Conservation (phyloP, 1,284 basidiomycete genomes). For the Apiotrichum mycotoxinovorans region DNA sequence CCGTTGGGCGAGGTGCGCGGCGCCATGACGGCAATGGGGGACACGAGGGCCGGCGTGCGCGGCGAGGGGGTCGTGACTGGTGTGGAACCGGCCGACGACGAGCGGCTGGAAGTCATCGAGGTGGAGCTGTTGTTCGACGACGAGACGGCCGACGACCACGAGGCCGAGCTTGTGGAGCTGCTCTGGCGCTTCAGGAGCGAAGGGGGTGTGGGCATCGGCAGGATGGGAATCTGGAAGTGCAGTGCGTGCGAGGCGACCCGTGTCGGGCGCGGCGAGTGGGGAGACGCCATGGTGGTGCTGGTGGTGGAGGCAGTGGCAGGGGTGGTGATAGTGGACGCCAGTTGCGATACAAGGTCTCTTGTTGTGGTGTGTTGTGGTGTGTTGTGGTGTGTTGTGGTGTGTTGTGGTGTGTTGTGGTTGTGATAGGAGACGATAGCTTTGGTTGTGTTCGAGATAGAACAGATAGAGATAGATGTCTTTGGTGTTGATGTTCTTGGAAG, state of each 20-base stretch:
- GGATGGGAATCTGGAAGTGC: constrained; percentile 33
- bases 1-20: neutral
- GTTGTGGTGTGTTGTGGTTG: no score
- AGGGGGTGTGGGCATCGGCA: constrained; percentile 32
- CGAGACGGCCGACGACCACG: neutral
- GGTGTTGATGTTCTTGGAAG: no score
- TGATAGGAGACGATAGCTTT: no score
- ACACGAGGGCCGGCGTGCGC: neutral
- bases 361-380: no score
- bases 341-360: no score
- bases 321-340: no score
- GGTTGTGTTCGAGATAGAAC: no score
- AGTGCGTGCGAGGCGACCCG: constrained; percentile 23
- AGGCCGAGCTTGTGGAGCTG: neutral
- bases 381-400: no score
- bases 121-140: constrained; percentile 1
- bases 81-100: neutral
- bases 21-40: neutral
- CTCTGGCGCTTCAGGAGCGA: constrained; percentile 29
- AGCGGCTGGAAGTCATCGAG: neutral
- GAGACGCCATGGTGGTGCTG: neutral
- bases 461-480: no score
- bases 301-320: no score
- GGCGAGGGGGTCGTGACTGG: neutral
- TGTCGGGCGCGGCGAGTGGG: neutral